Base-by-base conservation (phyloP, 2,329 filamentous ascomycete genomes). In the Calonectria henricotiae region DNA sequence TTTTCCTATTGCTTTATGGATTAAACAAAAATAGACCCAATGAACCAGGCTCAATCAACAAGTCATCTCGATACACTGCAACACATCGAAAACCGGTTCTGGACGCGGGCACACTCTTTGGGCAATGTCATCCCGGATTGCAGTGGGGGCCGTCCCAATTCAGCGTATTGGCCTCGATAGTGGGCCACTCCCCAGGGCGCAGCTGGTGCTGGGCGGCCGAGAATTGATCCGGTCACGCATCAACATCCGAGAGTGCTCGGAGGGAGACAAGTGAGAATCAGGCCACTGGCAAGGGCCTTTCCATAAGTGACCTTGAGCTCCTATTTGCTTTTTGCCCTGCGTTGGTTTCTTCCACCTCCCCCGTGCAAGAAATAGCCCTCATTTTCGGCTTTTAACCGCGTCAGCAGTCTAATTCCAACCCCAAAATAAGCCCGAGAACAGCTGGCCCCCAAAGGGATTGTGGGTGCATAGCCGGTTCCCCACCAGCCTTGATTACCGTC, bases 261-360 rank as follows among this genome's bases (percentile, higher is more conserved):
- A 32, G 5, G 32, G 32, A 32, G 5, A 23, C 51, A 39, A 58
- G 51, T 23, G n/a, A 58, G 15, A 25, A 58, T 58, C 51, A 58
- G 51, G 3, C 51, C 51, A 58, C 20, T 15, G n/a, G 35, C 51
- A 25, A 25, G 20, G 20, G 9, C 25, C 23, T 17, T 39, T 15
- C 37, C 35, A 7, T 23, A 8, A 15, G 5, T 3, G 23, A 2
- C 32, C 25, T 23, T 58, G 32, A 4, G 3, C n/a, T 25, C 12
- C 12, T 37, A 58, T 39, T 25, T 39, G 51, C 12, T 37, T 39
- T 39, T 25, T 39, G 51, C 13, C 51, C 17, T n/a, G 9, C 8
- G 13, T 15, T 7, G 15, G n/a, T 51, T 32, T 7, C 17, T 32
- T 51, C 9, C 47, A 25, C 12, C 11, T 25, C 35, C 11, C 30